Base-by-base conservation (phyloP, 1,139 yeast species). In the Sporopachydermia cereana region DNA sequence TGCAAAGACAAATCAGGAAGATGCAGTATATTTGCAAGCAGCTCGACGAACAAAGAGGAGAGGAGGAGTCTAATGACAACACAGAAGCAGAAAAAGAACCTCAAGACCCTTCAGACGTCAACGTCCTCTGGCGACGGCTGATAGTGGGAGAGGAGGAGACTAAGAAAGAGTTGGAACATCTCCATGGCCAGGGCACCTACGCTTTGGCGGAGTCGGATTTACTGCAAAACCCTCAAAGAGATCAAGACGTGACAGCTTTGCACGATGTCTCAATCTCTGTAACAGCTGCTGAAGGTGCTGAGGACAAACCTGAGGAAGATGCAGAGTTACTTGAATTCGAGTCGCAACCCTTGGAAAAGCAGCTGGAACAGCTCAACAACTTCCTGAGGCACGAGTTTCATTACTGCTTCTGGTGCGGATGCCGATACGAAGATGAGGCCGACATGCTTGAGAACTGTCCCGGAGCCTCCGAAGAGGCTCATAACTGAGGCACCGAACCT, bases 341-440 rank as follows among this genome's bases (percentile, higher is more conserved):
- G 21, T 53, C 53, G 3, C 52, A 58, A 44, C 41, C 54, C 3
- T 27, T 53, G 2, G 54, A 53, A 12, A 61, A 63, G 36, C 60
- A 57, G 44, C 48, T 68, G 7, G 51, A 49, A 29, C 53, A 54
- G 27, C 48, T 69, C 7, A 53, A 63, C 25, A 50, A 52, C 4
- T 67, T 66, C 47, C 56, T 73, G 20, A 60, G 78, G 17, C 51
- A 60, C 0, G 57, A 57, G 24, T 64, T 62, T 46, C 50, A 53
- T 47, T 75, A 68, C 53, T 75, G 80, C 51, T 69, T 63, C 51
- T 74, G 63, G 59, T 75, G 80, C 52, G 77, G 77, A 1, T 54
- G 55, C 7, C 52, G 51, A 36, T 74, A 65, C 51, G 54, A 55
- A 0, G 59, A 56, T 45, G 63, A 54, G 31, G 51, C 52, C 1